phyloP scores from a whole-genome alignment of 1,139 yeast species.

The Diutina neorugosa region DNA sequence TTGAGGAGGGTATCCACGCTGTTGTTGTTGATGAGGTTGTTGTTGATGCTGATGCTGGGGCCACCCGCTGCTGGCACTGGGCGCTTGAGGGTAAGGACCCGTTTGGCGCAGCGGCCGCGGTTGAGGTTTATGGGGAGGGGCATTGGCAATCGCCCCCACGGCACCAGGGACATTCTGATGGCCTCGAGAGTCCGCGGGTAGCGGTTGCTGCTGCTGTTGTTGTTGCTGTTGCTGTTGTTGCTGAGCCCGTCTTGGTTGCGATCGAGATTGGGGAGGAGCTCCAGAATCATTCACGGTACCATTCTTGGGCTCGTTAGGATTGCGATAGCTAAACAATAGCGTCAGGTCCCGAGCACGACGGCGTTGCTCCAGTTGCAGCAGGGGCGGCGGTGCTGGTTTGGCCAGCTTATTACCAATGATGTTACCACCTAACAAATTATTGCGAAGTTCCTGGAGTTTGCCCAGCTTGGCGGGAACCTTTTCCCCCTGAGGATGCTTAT shows the following conservation, averaged over 20 bases:
- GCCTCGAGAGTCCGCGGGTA: neutral
- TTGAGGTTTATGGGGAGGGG: neutral
- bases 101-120: neutral
- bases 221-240: conserved; percentile 9
- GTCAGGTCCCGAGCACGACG: neutral
- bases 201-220: neutral
- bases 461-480: conserved; percentile 12
- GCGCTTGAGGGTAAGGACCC: neutral
- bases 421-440: conserved; percentile 11
- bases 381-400: neutral
- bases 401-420: conserved; percentile 4
- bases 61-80: neutral
- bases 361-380: neutral
- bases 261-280: neutral
- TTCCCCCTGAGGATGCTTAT: conserved; percentile 17
- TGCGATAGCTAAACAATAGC: conserved; percentile 1
- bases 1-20: conserved; percentile 9
- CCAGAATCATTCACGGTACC: neutral
- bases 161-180: neutral
- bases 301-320: neutral
- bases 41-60: conserved; percentile 5
- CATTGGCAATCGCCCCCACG: neutral
- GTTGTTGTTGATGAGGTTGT: neutral
- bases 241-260: neutral
- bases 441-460: conserved; percentile 22